Conservation (phyloP, 805 yeast genomes). For the Candida montana region DNA sequence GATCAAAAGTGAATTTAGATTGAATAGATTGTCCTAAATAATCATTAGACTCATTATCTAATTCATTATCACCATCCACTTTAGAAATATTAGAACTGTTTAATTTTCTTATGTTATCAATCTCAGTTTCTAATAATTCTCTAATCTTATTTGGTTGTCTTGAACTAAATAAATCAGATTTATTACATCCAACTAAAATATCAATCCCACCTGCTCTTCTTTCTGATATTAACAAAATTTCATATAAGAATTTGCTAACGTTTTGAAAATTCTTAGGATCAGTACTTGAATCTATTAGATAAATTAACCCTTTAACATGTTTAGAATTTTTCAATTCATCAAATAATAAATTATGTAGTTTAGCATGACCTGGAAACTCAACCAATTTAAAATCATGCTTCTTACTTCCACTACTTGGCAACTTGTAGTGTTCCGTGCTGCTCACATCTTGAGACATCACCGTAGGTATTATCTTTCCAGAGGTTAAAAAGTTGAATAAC, state of each 20-base stretch:
- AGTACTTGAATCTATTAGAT: conserved; percentile 70
- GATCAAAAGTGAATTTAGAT: conserved; percentile 56
- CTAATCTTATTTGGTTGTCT: conserved; percentile 62
- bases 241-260: conserved; percentile 55
- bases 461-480: conserved; percentile 28
- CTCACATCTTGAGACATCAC: conserved; percentile 52
- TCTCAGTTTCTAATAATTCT: conserved; percentile 55
- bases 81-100: conserved; percentile 34
- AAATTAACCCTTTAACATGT: conserved; percentile 62
- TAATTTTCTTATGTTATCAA: conserved; percentile 48
- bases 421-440: conserved; percentile 28
- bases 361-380: conserved; percentile 88
- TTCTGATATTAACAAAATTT: conserved; percentile 60
- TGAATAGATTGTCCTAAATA: conserved; percentile 40
- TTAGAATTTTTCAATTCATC: conserved; percentile 40
- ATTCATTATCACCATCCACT: conserved; percentile 29
- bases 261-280: conserved; percentile 42
- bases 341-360: conserved; percentile 53
- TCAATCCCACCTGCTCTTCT: conserved; percentile 63
- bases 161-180: conserved; percentile 79
- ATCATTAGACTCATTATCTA: conserved; percentile 28
- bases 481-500: conserved; percentile 36
- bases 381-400: conserved; percentile 45
- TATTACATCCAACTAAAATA: conserved; percentile 75
- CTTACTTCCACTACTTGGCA: conserved; percentile 35